Evolutionary conservation across 257 asterid species (phyloP).

Genomic region (Nicotiana paniculata): DNA sequence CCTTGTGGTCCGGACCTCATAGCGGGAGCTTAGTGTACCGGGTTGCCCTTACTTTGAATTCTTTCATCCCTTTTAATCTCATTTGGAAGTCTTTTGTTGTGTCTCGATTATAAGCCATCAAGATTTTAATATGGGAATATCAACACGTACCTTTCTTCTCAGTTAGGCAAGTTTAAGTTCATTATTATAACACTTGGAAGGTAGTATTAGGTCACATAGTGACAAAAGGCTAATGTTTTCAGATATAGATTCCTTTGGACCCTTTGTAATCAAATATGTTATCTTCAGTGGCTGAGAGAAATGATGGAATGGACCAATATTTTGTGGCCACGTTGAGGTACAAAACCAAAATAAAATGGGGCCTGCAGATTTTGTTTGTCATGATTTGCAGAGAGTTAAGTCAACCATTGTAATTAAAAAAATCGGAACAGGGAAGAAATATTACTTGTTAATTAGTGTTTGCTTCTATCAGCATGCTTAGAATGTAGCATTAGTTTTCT

Average conservation of each 20-base stretch:
- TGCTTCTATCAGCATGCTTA: background rate
- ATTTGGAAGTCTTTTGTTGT: background rate
- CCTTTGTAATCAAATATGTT: constrained; percentile 3
- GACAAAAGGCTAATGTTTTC: background rate
- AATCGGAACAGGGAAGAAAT: background rate
- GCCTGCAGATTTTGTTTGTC: background rate
- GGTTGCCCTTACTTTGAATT: background rate
- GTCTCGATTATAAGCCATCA: background rate
- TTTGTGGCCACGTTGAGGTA: background rate
- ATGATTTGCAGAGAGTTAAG: constrained; percentile 9
- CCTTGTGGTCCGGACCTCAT: too few relatives aligned
- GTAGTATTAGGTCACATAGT: background rate
- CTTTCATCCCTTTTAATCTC: background rate
- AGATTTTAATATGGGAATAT: background rate
- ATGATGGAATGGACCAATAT: background rate
- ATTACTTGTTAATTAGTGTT: background rate
- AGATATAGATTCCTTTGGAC: background rate
- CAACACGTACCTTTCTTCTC: background rate
- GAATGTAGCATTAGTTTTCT: background rate
- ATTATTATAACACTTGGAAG: background rate
- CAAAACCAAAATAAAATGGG: background rate
- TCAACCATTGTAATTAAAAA: background rate
- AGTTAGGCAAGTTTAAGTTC: too few relatives aligned
- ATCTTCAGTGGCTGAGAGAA: background rate
- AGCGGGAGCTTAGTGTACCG: too few relatives aligned